phyloP scores from a whole-genome alignment of 169 alveolate genomes.

The Eimeria maxima region DNA sequence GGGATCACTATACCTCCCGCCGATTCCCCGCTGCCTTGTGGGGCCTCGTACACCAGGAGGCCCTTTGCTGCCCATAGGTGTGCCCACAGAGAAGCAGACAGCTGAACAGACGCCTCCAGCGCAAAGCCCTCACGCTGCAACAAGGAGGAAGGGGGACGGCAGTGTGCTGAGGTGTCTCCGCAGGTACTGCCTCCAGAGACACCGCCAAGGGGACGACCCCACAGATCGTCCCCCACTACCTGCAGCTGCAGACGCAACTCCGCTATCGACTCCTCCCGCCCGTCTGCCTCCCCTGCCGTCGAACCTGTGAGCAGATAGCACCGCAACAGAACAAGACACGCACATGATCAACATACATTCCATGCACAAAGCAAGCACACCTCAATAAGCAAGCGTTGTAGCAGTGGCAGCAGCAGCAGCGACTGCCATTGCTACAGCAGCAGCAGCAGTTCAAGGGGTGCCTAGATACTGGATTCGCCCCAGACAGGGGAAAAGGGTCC shows the following conservation, averaged over 20 bases:
- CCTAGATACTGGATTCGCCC: too few species aligned
- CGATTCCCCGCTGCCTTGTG: not conserved
- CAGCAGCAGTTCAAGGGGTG: too few species aligned
- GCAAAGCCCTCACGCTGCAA: slow-evolving; percentile 31
- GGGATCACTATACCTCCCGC: not conserved
- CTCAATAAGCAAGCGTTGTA: not conserved
- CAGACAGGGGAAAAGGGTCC: too few species aligned
- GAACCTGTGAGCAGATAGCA: not conserved
- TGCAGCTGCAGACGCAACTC: slow-evolving; percentile 65
- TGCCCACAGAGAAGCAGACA: not conserved
- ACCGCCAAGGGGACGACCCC: not conserved
- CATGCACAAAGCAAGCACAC: not conserved
- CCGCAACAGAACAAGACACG: not conserved
- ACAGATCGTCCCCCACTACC: not conserved
- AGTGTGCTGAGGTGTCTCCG: not conserved
- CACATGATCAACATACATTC: not conserved
- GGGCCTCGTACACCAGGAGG: slow-evolving; percentile 43
- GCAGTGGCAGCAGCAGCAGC: not conserved
- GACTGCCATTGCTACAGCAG: not conserved
- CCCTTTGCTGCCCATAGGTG: slow-evolving; percentile 37
- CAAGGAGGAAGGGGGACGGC: not conserved
- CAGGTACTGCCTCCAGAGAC: not conserved
- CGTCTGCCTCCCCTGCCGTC: slow-evolving; percentile 75
- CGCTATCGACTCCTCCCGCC: slow-evolving; percentile 51
- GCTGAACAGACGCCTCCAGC: not conserved